Evolutionary conservation across 1,139 yeast genomes (phyloP).

Genomic region (Candida tropicalis): DNA sequence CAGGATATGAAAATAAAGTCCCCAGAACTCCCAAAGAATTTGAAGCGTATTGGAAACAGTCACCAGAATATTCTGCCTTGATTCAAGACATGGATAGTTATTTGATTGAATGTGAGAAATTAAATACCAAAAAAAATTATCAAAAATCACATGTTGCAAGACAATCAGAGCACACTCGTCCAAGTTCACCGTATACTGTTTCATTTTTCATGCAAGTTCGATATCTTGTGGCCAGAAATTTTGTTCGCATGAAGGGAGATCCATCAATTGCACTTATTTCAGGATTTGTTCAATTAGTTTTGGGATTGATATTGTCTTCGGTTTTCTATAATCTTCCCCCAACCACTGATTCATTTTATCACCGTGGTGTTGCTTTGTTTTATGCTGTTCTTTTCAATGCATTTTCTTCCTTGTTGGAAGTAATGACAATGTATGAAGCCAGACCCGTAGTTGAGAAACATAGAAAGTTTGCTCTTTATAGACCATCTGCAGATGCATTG

Average conservation of each 20-base stretch:
- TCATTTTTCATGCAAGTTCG: constrained; percentile 36
- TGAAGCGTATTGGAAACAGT: constrained; percentile 26
- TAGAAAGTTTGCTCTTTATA: constrained; percentile 62
- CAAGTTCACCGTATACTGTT: constrained; percentile 35
- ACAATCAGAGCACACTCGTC: constrained; percentile 28
- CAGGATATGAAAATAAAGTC: constrained; percentile 44
- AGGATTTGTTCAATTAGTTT: constrained; percentile 27
- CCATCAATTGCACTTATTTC: constrained; percentile 31
- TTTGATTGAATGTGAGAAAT: constrained; percentile 12
- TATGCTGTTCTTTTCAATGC: constrained; percentile 60
- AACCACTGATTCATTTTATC: constrained; percentile 54
- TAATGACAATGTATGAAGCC: constrained; percentile 55
- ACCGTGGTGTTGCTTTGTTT: constrained; percentile 59
- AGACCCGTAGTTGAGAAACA: constrained; percentile 68
- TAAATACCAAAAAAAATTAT: constrained; percentile 16
- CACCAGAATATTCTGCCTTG: constrained; percentile 22
- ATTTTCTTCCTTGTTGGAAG: constrained; percentile 58
- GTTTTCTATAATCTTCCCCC: constrained; percentile 53
- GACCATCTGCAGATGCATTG: constrained; percentile 65
- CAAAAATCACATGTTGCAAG: constrained; percentile 29
- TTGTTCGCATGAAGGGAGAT: constrained; percentile 31
- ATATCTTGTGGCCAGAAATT: constrained; percentile 30
- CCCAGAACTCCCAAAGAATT: constrained; percentile 29
- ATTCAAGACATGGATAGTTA: constrained; percentile 21
- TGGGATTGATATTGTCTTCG: constrained; percentile 47